Conservation (phyloP, 441 rosid species). For the Adansonia madagascariensis region DNA sequence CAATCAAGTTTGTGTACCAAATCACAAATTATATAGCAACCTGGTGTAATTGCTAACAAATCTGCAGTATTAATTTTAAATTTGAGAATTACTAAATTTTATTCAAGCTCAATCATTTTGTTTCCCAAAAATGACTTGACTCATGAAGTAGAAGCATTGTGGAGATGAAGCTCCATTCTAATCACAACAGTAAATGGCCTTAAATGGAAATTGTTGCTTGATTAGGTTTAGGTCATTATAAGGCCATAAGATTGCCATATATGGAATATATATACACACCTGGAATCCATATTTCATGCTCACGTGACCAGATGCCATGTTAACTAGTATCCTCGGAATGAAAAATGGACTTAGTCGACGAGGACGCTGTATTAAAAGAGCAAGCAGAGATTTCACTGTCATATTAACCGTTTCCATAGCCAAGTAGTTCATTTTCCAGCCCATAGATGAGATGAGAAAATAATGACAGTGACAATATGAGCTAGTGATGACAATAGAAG, state of each 20-base stretch:
- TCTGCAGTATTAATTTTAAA: neutral
- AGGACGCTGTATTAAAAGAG: constrained; percentile 62
- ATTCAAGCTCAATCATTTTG: constrained; percentile 6
- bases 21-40: constrained; percentile 14
- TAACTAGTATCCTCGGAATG: constrained; percentile 85
- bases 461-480: neutral
- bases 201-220: neutral
- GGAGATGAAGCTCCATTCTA: constrained; percentile 13
- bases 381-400: constrained; percentile 18
- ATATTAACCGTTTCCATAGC: constrained; percentile 22
- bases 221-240: neutral
- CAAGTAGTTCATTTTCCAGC: constrained; percentile 17
- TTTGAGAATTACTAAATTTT: constrained; percentile 8
- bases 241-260: constrained; percentile 17
- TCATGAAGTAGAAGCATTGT: neutral
- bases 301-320: constrained; percentile 95
- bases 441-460: neutral
- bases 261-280: constrained; percentile 45
- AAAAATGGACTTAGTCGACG: constrained; percentile 92
- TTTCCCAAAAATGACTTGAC: neutral
- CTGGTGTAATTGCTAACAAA: neutral
- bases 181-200: neutral
- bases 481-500: neutral
- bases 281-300: constrained; percentile 95
- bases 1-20: constrained; percentile 6